Evolutionary conservation across 164 flowering plant genomes (phyloP), one percentile per base, ranked within the genome.

Genomic region (Annona squamosa): DNA sequence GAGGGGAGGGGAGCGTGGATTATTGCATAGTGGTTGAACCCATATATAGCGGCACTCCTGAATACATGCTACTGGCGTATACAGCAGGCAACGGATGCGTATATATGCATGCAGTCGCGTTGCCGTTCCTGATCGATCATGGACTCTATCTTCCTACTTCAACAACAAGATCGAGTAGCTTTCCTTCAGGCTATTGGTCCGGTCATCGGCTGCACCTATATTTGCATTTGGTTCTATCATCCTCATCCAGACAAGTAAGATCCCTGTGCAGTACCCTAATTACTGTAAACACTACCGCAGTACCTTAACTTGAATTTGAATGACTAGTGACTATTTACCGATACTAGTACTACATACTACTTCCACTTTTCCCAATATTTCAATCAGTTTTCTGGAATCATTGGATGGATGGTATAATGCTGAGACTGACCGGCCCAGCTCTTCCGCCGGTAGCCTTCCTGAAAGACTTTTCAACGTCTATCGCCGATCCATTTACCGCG

Each of bases 221-320:
- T 89, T 64, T 89, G 93, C 76, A 81, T 92, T 44, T 90, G 97
- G 97, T 81, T 82, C n/a, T 88, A 82, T 71, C 57, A 66, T 19
- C 84, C 85, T n/a, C 74, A 57, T n/a, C 83, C 46, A 42, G 17
- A 66, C 42, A 66, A 66, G 68, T 66, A 66, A 66, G 46, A 3
- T 7, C 9, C 45, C 4, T n/a, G 41, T 66, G 46, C 43, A 9
- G 10, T 3, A 4, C 6, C 2, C 41, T 42, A 3, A 41, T 43
- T 7, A 12, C 3, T 7, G 9, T 52, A 52, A 52, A 52, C 52
- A 1, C 5, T 7, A 4, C 5, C 52, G 5, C 52, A 26, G 37
- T 26, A 26, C 37, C 37, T 26, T 26, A 26, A 26, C 37, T 26
- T 26, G 37, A 26, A 26, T 26, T 26, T 26, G 37, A 26, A 26